Base-by-base conservation (phyloP, 495 filamentous ascomycete genomes). In the Staphylotrichum longicolle region DNA sequence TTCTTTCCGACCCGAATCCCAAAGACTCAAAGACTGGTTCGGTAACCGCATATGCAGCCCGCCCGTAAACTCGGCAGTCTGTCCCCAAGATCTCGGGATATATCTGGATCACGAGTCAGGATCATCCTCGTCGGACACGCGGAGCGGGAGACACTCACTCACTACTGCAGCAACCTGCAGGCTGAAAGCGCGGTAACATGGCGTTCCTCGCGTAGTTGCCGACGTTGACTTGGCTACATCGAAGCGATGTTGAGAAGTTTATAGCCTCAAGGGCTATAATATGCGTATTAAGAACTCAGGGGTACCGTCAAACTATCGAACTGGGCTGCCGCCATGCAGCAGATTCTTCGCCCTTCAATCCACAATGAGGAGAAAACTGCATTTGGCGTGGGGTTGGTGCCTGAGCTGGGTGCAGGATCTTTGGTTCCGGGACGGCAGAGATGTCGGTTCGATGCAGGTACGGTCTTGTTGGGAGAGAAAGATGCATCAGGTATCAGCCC, bases 181-280 rank as follows among this genome's bases (percentile, higher is more conserved):
- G 15, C 2, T 6, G 33, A 27, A 34, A 20, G 44, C 33, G 20
- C 33, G 32, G 46, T 41, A 32, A 58, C 56, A 58, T 58, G 46
- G 46, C 12, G 46, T 15, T n/a, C 3, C 27, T 58, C 45, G 45
- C 34, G 15, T 50, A 3, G 46, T 9, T 58, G 46, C 46, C 45
- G 37, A 58, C 6, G 3, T 15, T n/a, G 20, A 50, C 56, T 41
- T 34, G 11, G 4, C 35, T 3, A 15, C 37, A 50, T 51, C 35
- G 56, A 49, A 41, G 10, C 47, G 46, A 41, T 3, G 37, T 41
- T 47, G 20, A 30, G n/a, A 20, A 32, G 44, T 15, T 47, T 47
- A 35, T 52, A 35, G 5, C 12, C 33, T n/a, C 8, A 12, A 37
- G 7, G 34, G 37, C 35, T 50, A 50, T 41, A 50, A 58, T 11